Base-by-base conservation (phyloP, 2,329 filamentous ascomycete genomes). In the Botrytis fabae region DNA sequence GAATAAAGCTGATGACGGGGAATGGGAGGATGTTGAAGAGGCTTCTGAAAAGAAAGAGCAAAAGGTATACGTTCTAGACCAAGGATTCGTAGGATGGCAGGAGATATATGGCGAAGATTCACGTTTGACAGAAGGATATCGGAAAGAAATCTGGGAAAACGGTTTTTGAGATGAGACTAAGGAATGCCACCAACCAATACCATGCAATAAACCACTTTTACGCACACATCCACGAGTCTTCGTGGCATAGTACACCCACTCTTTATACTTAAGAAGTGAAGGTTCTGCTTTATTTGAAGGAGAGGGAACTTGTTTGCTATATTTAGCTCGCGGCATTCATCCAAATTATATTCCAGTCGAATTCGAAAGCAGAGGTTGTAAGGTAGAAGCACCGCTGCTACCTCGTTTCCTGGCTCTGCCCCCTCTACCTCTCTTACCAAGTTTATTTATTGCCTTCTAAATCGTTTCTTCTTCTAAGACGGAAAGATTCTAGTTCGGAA, bases 41-140 rank as follows among this genome's bases (percentile, higher is more conserved):
- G 76, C 80, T 28, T 77, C 76, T 54, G 77, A 75, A 20, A 73
- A 69, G 12, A 80, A 80, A 69, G 78, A 83, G 51, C 95, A 98
- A 84, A 89, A 90, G 78, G 91, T 98, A 8, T 92, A 88, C 81
- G 90, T 98, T 10, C 85, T 98, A 4, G 92, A 97, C 69, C 87
- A 90, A 0, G 96, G 96, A 1, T 99, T 98, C 81, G 88, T 90
- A 22, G 89, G 91, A 73, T 99, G 96, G 96, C 94, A 97, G 86
- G 91, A 97, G 83, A 85, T 87, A 77, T 93, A 91, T 83, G 95
- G 94, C 0, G 85, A 88, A 70, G 94, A 98, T 83, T 85, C 91
- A 80, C 84, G 89, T 76, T 83, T 99, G 81, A 98, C 96, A 0
- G 93, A 97, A 82, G 92, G 86, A 1, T 98, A 93, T 82, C 86